Conservation (phyloP, 148 eudicot species). For the Bassia scoparia region DNA sequence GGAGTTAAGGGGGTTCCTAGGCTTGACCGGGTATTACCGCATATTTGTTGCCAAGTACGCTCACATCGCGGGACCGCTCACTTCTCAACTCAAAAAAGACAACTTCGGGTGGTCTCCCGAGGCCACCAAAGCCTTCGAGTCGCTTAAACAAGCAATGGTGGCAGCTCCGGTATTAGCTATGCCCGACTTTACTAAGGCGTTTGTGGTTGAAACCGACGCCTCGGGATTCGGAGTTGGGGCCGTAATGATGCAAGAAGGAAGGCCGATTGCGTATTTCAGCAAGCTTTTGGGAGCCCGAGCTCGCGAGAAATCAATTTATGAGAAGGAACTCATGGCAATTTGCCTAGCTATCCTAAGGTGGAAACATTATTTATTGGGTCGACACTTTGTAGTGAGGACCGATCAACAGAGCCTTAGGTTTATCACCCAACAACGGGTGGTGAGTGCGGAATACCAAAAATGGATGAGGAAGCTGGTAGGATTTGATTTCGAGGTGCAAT, state of each 20-base stretch:
- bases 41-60: background rate
- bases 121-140: background rate
- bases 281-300: too few relatives aligned
- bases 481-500: background rate
- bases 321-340: too few relatives aligned
- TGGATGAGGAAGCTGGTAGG: background rate
- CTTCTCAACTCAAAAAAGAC: background rate
- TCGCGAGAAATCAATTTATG: too few relatives aligned
- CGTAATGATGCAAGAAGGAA: background rate
- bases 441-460: background rate
- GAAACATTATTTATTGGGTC: slow-evolving; percentile 14
- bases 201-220: background rate
- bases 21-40: background rate
- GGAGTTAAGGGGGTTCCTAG: background rate
- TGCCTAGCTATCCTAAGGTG: background rate
- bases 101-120: background rate
- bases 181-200: background rate
- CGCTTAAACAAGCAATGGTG: background rate
- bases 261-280: too few relatives aligned
- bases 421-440: background rate
- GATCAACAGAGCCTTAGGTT: background rate
- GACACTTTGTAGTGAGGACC: background rate
- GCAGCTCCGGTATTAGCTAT: background rate
- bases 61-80: background rate
- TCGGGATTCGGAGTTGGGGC: background rate